Evolutionary conservation across 73 alveolate genomes (phyloP), one percentile per base, ranked within the genome.

Genomic region (Effrenium voratum): DNA sequence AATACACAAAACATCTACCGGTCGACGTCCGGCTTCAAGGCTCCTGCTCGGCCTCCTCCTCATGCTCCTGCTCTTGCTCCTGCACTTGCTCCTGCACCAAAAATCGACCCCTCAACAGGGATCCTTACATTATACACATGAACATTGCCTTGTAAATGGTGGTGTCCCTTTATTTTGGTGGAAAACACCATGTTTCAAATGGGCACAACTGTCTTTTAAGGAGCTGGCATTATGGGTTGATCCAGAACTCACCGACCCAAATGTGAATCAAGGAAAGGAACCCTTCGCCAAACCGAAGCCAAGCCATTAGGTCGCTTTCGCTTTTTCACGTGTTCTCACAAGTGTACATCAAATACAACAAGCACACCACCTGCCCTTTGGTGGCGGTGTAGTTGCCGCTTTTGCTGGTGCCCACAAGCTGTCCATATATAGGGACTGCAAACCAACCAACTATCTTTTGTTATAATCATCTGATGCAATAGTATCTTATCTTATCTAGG

Each of bases 61-160:
- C 97, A 30, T 90, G 97, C 75, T 90, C 97, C 66, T 90, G 97
- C 75, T 90, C 97, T 40, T 90, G 97, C 45, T 90, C 97, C 30
- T 90, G 97, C 24, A 90, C 97, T 70, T 90, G 97, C 73, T 90
- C 97, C 97, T 90, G 85, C 55, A 75, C 85, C 38, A 40, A 6
- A 13, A 40, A 40, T 40, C 59, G 5, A 32, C 4, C 16, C 19
- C 30, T 19, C 5, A 60, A 8, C 75, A 10, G 34, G 68, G 68
- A 15, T 12, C 68, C 68, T 12, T 55, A 55, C 22, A 55, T 55
- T 12, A 22, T 12, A 55, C 68, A 55, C 68, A 55, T 55, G 68
- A 55, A 55, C 12, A 36, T 22, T 40, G 5, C 30, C 52, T 5
- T 34, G n/a, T 34, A 72, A 72, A 72, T 22, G 30, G 30, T 55